These are phyloP conservation scores for Sphagnurus paluster DNA, from an alignment of 1,284 basidiomycete genomes.

Conservation along the genomic window DNA sequence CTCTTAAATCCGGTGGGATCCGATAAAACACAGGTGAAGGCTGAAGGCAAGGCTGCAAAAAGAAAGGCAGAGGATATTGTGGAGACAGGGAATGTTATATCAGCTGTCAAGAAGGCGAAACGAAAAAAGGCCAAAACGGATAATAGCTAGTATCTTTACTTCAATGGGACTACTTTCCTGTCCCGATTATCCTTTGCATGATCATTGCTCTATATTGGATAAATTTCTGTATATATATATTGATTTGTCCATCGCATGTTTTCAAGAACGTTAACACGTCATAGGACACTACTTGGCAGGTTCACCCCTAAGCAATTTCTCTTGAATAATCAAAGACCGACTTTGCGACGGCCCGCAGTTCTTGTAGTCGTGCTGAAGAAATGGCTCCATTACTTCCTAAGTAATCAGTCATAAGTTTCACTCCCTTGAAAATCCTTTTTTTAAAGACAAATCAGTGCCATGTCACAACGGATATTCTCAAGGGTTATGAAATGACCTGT, in stretches of 20 bases:
- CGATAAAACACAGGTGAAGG: constrained; percentile 11
- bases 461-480: background rate
- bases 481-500: constrained; percentile 44
- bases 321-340: constrained; percentile 20
- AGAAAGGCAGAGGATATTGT: constrained; percentile 41
- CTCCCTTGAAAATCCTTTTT: constrained; percentile 29
- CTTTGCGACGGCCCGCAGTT: constrained; percentile 21
- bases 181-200: background rate
- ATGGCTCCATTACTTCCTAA: constrained; percentile 17
- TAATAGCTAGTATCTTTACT: background rate
- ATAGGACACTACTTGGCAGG: no score
- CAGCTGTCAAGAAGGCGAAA: constrained; percentile 42
- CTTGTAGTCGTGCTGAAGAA: constrained; percentile 11
- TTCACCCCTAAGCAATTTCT: no score
- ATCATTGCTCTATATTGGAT: no score
- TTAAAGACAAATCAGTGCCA: background rate
- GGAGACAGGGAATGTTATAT: constrained; percentile 23
- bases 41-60: constrained; percentile 31
- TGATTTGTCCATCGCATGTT: no score
- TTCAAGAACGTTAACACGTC: no score
- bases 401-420: constrained; percentile 27
- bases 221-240: no score
- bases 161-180: constrained; percentile 13
- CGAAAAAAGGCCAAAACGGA: constrained; percentile 55
- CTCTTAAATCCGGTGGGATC: constrained; percentile 15